Evolutionary conservation across 192 early-diverging fungal genomes (phyloP).

Genomic region (Spizellomyces punctatus): DNA sequence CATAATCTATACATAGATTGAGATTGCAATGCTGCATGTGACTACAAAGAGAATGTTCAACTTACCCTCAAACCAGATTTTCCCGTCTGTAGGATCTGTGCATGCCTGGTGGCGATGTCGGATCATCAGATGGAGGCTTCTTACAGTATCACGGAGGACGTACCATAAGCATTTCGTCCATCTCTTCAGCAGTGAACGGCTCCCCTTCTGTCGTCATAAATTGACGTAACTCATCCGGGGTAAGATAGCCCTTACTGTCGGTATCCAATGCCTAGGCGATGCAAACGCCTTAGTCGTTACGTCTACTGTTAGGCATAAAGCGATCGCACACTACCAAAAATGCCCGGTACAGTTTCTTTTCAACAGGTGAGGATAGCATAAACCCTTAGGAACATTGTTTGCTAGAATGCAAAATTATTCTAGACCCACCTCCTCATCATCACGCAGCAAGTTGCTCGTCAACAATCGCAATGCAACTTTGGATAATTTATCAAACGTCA

Average conservation of each 20-base stretch:
- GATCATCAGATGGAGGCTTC: neutral
- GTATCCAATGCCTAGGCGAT: conserved; percentile 45
- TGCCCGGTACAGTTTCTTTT: conserved; percentile 45
- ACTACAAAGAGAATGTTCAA: neutral
- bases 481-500: conserved; percentile 42
- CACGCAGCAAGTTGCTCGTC: conserved; percentile 17
- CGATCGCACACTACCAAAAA: conserved; percentile 35
- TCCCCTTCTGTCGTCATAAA: conserved; percentile 49
- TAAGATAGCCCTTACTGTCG: conserved; percentile 52
- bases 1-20: conserved; percentile 27
- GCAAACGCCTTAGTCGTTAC: no score
- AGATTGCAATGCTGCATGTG: no score
- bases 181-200: conserved; percentile 52
- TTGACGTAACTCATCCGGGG: conserved; percentile 48
- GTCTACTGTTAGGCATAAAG: no score
- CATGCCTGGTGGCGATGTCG: conserved; percentile 39
- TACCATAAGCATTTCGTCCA: conserved; percentile 59
- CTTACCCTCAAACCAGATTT: conserved; percentile 54
- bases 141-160: neutral
- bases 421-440: conserved; percentile 45
- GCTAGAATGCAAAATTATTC: no score
- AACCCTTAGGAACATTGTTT: no score
- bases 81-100: conserved; percentile 56
- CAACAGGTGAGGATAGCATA: no score
- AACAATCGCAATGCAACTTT: conserved; percentile 38